Evolutionary conservation across 805 yeast genomes (phyloP).

Genomic region (Yamadazyma laniorum): DNA sequence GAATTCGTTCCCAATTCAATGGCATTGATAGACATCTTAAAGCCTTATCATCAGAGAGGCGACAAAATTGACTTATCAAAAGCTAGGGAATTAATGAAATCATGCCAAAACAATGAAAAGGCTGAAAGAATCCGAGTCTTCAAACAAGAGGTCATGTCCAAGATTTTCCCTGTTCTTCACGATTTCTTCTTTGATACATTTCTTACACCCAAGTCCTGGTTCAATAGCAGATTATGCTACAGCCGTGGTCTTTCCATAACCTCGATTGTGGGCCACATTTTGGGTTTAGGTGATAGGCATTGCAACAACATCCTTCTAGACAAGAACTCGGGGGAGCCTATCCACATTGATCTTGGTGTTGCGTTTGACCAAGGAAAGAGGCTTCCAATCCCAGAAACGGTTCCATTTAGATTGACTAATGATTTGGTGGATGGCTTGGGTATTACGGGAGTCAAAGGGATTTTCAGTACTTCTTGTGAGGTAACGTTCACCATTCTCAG

Average conservation of each 20-base stretch:
- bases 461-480: slow-evolving; percentile 71
- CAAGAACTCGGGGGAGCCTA: slow-evolving; percentile 79
- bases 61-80: slow-evolving; percentile 18
- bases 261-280: slow-evolving; percentile 81
- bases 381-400: slow-evolving; percentile 85
- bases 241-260: slow-evolving; percentile 78
- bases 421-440: slow-evolving; percentile 91
- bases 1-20: slow-evolving; percentile 82
- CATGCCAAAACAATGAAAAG: slow-evolving; percentile 46
- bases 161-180: slow-evolving; percentile 66
- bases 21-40: slow-evolving; percentile 67
- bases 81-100: slow-evolving; percentile 70
- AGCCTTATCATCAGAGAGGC: slow-evolving; percentile 53
- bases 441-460: slow-evolving; percentile 77
- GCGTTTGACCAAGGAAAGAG: slow-evolving; percentile 92
- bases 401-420: slow-evolving; percentile 88
- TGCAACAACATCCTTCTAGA: slow-evolving; percentile 88
- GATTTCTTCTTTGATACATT: slow-evolving; percentile 69
- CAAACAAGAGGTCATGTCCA: slow-evolving; percentile 39
- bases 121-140: slow-evolving; percentile 47
- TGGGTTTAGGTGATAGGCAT: slow-evolving; percentile 96
- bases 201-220: slow-evolving; percentile 72
- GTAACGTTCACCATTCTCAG: slow-evolving; percentile 68
- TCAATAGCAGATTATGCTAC: slow-evolving; percentile 58
- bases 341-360: slow-evolving; percentile 94